A percentile compares a stretch with the other conserved stretches of the same genome.
Conservation (phyloP, 2,329 filamentous ascomycete species). For the Alternaria sp. region DNA sequence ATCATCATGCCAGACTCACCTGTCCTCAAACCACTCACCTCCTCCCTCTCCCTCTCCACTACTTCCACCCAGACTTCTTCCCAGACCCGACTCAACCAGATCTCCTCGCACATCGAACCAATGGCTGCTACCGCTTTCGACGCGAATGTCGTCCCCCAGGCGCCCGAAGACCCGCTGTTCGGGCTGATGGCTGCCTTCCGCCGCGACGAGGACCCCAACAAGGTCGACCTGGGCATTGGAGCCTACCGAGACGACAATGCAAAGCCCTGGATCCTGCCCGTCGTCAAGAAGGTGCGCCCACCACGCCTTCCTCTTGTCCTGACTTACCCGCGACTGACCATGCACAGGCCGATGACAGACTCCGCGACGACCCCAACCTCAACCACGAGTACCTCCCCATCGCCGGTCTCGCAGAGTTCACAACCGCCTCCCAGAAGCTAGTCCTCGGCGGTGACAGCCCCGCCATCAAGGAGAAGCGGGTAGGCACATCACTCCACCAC, state of each 20-base stretch:
- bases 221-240: constrained; percentile 94
- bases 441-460: constrained; percentile 83
- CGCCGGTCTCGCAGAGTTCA: constrained; percentile 85
- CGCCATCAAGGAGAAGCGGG: constrained; percentile 84
- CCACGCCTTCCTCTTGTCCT: not conserved
- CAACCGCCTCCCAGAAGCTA: constrained; percentile 87
- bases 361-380: constrained; percentile 86
- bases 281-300: constrained; percentile 86
- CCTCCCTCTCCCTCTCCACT: constrained; percentile 19
- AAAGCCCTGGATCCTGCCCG: constrained; percentile 96
- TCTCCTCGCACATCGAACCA: constrained; percentile 76
- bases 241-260: constrained; percentile 95
- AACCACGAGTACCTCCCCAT: constrained; percentile 99
- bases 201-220: constrained; percentile 77
- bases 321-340: constrained; percentile 1
- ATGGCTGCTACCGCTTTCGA: constrained; percentile 73
- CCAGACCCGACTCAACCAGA: constrained; percentile 60
- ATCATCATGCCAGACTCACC: constrained; percentile 43
- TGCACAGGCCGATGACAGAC: constrained; percentile 85
- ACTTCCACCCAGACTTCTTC: constrained; percentile 30
- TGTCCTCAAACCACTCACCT: constrained; percentile 9
- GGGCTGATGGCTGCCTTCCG: constrained; percentile 89
- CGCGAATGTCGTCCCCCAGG: constrained; percentile 80
- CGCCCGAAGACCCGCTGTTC: constrained; percentile 94
- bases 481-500: constrained; percentile 47